A percentile compares a stretch with the other conserved stretches of the same genome.
phyloP scores from a whole-genome alignment of 2,329 filamentous ascomycete species.

The Fusarium globosum region DNA sequence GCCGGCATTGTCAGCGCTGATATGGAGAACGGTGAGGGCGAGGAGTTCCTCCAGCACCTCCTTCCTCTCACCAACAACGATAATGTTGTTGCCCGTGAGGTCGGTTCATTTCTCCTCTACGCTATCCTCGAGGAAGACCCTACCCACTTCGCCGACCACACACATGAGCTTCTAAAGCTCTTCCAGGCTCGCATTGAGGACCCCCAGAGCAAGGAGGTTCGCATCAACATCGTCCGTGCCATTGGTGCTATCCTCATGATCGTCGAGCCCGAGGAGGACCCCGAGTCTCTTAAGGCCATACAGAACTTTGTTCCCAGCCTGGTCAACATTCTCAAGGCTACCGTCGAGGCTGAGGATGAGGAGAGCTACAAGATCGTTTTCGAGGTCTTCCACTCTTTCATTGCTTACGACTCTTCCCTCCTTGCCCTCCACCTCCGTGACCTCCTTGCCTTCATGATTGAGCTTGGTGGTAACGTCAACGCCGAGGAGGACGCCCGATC shows the following conservation, averaged over 20 bases:
- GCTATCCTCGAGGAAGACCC: conserved; percentile 91
- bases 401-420: conserved; percentile 88
- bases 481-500: conserved; percentile 87
- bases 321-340: conserved; percentile 88
- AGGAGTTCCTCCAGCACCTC: conserved; percentile 84
- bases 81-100: conserved; percentile 83
- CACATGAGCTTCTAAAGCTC: conserved; percentile 81
- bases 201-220: conserved; percentile 89
- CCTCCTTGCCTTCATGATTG: conserved; percentile 92
- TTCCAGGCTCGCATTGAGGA: conserved; percentile 91
- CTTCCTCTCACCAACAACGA: conserved; percentile 81
- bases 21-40: conserved; percentile 77
- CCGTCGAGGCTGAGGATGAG: conserved; percentile 83
- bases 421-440: conserved; percentile 89
- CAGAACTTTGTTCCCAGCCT: conserved; percentile 86
- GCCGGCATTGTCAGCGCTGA: conserved; percentile 88
- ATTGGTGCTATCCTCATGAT: conserved; percentile 89
- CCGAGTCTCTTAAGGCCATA: conserved; percentile 76
- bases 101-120: conserved; percentile 92
- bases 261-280: conserved; percentile 87
- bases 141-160: conserved; percentile 84
- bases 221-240: conserved; percentile 93
- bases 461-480: conserved; percentile 80
- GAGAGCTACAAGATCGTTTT: conserved; percentile 91
- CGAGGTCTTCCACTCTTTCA: conserved; percentile 95